Base-by-base conservation (phyloP, 495 filamentous ascomycete genomes). In the Pyrenopolyporus hunteri region DNA sequence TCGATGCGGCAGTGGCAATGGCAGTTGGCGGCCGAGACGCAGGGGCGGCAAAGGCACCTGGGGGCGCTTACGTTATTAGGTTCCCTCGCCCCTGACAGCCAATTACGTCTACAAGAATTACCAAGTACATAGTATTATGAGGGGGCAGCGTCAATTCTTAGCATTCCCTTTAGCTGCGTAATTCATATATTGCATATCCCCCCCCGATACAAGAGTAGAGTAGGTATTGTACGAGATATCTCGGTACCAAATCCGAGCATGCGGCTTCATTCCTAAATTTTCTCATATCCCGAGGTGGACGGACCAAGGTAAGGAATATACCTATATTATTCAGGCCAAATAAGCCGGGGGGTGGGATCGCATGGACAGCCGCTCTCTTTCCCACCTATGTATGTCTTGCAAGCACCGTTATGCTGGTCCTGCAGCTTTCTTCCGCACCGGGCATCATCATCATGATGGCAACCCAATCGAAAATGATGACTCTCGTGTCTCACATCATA, bases 181-280 rank as follows among this genome's bases (percentile, higher is more conserved):
- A n/a, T n/a, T n/a, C n/a, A n/a, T 4, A 42, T 22, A 11, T 42
- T 42, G 23, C 16, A 26, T 7, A 17, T 19, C 25, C 44, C 48
- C 22, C 43, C 61, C 37, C 54, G 61, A 11, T 59, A 58, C 19
- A 51, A 44, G 61, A 59, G 57, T 63, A 57, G 6, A 45, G 14
- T 49, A 33, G 0, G 6, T 45, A 45, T 28, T n/a, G n/a, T n/a
- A n/a, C n/a, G 11, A 26, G 16, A 56, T 37, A 49, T 63, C 33
- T 46, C 31, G 26, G 45, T 52, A 46, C 39, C 17, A 26, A 32
- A 47, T 51, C 31, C 13, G 9, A 63, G 31, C 45, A 57, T 39
- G 44, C 40, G 33, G 53, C 25, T 28, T 57, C 46, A 42, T 57
- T 31, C 40, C 40, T 42, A 49, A n/a, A 28, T 40, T 47, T 50